Conservation (phyloP, 139 green algal species). For the Penium margaritaceum region DNA sequence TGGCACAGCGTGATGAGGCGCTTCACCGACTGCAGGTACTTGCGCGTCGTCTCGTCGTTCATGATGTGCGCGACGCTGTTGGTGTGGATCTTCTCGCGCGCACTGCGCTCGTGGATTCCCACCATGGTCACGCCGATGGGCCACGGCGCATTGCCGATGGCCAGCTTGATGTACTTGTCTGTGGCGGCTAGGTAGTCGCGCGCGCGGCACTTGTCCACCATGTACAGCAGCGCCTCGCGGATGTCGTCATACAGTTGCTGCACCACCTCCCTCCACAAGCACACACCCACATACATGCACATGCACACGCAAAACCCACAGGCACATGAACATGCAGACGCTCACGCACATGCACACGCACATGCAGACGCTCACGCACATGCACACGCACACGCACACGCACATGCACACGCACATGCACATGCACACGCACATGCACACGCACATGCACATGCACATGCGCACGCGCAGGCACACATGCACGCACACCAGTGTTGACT, state of each 20-base stretch:
- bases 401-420: too few species aligned
- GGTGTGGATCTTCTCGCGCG: constrained; percentile 88
- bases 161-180: constrained; percentile 89
- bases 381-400: too few species aligned
- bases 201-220: constrained; percentile 62
- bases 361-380: too few species aligned
- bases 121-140: constrained; percentile 92
- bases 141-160: constrained; percentile 92
- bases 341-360: too few species aligned
- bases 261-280: too few species aligned
- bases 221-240: constrained; percentile 39
- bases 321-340: too few species aligned
- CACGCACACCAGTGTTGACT: too few species aligned
- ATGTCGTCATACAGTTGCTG: constrained; percentile 65
- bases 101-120: constrained; percentile 82
- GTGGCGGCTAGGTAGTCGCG: constrained; percentile 89
- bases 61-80: constrained; percentile 90
- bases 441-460: too few species aligned
- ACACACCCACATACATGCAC: too few species aligned
- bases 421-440: too few species aligned
- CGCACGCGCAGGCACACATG: too few species aligned
- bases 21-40: constrained; percentile 67
- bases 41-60: constrained; percentile 95
- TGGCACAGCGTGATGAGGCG: constrained; percentile 44
- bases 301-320: too few species aligned